Evolutionary conservation across 257 asterid species (phyloP).

Genomic region (Solanum peruvianum): DNA sequence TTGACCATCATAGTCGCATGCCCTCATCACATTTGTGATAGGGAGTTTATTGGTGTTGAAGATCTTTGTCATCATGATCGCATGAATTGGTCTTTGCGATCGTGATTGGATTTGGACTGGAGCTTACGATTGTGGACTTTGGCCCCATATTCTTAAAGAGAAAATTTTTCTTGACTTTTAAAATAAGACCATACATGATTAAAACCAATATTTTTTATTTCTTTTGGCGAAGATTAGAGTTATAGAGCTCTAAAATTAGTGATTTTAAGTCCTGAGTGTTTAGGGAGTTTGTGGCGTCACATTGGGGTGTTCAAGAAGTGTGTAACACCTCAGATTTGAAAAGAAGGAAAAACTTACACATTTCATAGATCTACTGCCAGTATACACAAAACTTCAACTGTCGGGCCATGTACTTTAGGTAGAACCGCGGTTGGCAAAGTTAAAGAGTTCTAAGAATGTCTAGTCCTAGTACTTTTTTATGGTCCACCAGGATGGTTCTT

Average conservation of each 20-base stretch:
- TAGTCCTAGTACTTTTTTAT: background rate
- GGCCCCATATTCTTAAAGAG: background rate
- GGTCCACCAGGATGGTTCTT: background rate
- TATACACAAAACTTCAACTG: accelerated
- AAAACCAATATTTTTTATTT: background rate
- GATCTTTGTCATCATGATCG: too few species aligned
- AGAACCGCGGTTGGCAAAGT: background rate
- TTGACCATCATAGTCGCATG: too few species aligned
- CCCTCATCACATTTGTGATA: too few species aligned
- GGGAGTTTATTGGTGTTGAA: too few species aligned
- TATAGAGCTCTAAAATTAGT: too few species aligned
- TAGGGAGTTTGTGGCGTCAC: background rate
- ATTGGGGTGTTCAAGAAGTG: background rate
- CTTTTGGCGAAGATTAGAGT: background rate
- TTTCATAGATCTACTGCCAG: background rate
- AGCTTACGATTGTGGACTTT: too few species aligned
- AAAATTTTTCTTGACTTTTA: too few species aligned
- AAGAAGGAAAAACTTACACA: background rate
- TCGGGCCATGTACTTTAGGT: background rate
- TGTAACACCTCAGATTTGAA: accelerated
- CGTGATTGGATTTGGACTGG: too few species aligned
- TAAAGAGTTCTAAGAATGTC: background rate
- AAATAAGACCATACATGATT: background rate
- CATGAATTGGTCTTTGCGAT: too few species aligned
- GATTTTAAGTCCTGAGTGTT: background rate